Percentiles rank a stretch among this genome's conserved stretches.
Conservation (phyloP, 805 yeast genomes). For the Candida easanensis region DNA sequence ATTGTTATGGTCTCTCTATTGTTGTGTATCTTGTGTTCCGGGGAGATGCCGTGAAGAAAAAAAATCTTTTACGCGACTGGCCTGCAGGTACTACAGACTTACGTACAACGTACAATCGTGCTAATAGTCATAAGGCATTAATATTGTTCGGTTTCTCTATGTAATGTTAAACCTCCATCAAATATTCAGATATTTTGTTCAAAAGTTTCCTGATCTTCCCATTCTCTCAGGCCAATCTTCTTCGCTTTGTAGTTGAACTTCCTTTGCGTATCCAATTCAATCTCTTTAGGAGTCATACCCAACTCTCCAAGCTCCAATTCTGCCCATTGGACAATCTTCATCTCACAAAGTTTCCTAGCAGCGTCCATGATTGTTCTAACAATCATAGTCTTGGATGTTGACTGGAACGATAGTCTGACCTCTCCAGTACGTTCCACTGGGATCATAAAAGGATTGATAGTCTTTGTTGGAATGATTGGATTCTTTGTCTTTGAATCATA, state of each 20-base stretch:
- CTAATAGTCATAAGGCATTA: no score
- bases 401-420: slow-evolving; percentile 13
- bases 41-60: no score
- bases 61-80: no score
- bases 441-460: slow-evolving; percentile 20
- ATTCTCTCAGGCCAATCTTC: slow-evolving; percentile 13
- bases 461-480: slow-evolving; percentile 1
- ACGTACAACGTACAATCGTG: no score
- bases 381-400: slow-evolving; percentile 13
- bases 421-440: slow-evolving; percentile 1
- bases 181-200: no score
- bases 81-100: no score
- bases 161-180: no score
- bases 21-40: no score
- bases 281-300: slow-evolving; percentile 19
- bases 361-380: slow-evolving; percentile 22
- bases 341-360: slow-evolving; percentile 10
- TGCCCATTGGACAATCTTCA: slow-evolving; percentile 17
- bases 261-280: slow-evolving; percentile 15
- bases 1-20: no score
- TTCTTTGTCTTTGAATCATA: not conserved
- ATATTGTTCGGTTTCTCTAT: no score
- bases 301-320: slow-evolving; percentile 15
- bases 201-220: slow-evolving; percentile 9
- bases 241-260: slow-evolving; percentile 6